phyloP scores from a whole-genome alignment of 805 yeast species.

The Millerago galiae region DNA sequence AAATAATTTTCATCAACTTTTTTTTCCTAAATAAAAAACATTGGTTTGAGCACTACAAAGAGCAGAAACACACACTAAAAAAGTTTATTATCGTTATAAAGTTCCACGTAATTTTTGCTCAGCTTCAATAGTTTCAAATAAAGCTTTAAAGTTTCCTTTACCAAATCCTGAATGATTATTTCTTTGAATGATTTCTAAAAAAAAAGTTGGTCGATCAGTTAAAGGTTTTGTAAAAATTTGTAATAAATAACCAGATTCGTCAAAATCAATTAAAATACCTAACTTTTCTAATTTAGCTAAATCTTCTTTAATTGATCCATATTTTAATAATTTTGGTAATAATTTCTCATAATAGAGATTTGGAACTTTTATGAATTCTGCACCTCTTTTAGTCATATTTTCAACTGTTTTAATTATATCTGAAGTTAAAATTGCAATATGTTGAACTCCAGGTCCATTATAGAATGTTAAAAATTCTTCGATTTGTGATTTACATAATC shows the following conservation, averaged over 20 bases:
- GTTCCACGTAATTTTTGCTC: constrained; percentile 73
- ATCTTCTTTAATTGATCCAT: constrained; percentile 45
- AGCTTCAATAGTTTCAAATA: constrained; percentile 75
- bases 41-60: background rate
- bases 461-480: constrained; percentile 75
- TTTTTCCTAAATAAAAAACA: too few relatives aligned
- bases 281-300: constrained; percentile 41
- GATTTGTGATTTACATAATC: constrained; percentile 62
- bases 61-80: too few relatives aligned
- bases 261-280: constrained; percentile 70
- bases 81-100: too few relatives aligned
- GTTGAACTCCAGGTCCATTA: constrained; percentile 83
- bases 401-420: constrained; percentile 54
- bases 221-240: constrained; percentile 78
- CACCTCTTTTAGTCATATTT: constrained; percentile 53
- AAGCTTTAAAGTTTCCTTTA: constrained; percentile 78
- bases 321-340: constrained; percentile 34
- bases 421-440: constrained; percentile 61
- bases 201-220: constrained; percentile 74
- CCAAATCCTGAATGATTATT: constrained; percentile 81
- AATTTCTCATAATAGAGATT: constrained; percentile 49
- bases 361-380: constrained; percentile 61
- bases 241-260: constrained; percentile 66
- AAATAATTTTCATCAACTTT: too few relatives aligned
- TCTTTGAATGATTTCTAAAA: constrained; percentile 77